These are phyloP conservation scores for Gracilaria vermiculophylla DNA, from an alignment of 23 red algal genomes.

Conservation along the genomic window DNA sequence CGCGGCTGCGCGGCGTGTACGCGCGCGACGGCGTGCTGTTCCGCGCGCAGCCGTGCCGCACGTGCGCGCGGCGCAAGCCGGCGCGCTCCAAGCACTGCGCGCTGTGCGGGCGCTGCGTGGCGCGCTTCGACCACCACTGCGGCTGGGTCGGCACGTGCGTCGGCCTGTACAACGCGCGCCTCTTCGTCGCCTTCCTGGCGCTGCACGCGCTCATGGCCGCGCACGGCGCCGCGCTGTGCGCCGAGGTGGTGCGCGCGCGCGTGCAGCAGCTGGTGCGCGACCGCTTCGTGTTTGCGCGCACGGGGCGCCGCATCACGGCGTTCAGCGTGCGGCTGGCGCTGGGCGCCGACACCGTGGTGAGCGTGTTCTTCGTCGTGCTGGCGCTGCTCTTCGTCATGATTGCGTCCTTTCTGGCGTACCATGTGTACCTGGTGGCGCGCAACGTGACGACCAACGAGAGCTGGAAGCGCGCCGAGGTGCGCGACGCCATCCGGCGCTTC, in stretches of 20 bases:
- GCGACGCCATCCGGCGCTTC: neutral
- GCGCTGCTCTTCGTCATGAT: conserved; percentile 25
- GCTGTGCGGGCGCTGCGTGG: conserved; percentile 62
- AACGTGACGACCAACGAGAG: conserved; percentile 70
- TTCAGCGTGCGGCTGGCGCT: conserved; percentile 44
- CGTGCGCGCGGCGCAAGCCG: conserved; percentile 42
- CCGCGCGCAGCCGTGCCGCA: conserved; percentile 2
- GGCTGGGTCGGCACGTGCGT: conserved; percentile 88
- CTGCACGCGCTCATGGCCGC: conserved; percentile 54
- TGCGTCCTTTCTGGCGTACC: conserved; percentile 25
- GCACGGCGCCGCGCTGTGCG: conserved; percentile 45
- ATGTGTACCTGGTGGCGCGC: conserved; percentile 40
- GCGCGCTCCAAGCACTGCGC: conserved; percentile 73
- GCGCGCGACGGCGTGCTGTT: conserved; percentile 43
- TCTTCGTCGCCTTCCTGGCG: conserved; percentile 80
- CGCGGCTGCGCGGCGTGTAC: neutral
- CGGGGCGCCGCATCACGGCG: neutral
- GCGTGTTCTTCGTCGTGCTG: conserved; percentile 20
- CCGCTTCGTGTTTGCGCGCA: conserved; percentile 32
- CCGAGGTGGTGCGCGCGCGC: conserved; percentile 26
- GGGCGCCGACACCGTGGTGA: conserved; percentile 38
- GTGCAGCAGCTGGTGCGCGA: conserved; percentile 24
- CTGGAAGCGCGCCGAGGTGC: conserved; percentile 14
- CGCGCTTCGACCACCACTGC: conserved; percentile 89
- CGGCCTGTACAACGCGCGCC: conserved; percentile 69